Base-by-base conservation (phyloP, 345 rosid genomes). In the Gossypium australe region DNA sequence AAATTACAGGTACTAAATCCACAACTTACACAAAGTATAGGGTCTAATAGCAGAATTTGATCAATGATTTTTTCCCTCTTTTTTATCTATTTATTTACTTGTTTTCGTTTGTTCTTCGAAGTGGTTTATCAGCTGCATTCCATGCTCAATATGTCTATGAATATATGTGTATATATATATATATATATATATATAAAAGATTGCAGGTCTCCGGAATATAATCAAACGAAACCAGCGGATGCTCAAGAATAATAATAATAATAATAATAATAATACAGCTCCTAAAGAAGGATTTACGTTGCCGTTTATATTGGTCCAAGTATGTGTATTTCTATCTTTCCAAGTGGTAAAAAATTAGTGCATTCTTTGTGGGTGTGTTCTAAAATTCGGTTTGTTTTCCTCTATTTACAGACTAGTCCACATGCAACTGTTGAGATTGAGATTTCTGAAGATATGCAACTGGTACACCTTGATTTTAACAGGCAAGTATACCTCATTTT, bases 371-470 rank as follows among this genome's bases (percentile, higher is more conserved):
- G 47, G 16, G 11, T 12, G 22, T 20, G 9, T 72, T 58, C 22
- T 34, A n/a, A n/a, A 12, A 3, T 13, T 12, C 38, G 20, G 44
- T 58, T 44, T 38, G 56, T 8, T 45, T 11, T 47, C 67, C 60
- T 52, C 0, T 27, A 2, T 66, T 29, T 61, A 13, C 63, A 85
- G 85, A 87, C 88, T 34, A 82, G 82, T 24, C 80, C 88, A 66
- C 79, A 83, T 51, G 87, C 88, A 17, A 83, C 82, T 49, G 86
- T 85, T 9, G 90, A 87, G 76, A 79, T 87, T 56, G 90, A 87
- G 80, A 82, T 87, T 17, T 87, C 85, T 27, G 84, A 87, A 75
- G 86, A 82, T 73, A 85, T 78, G 87, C 84, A 83, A 76, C 79
- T 85, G 75, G 86, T 87, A 1, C 87, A 84, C 74, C 79, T 85